Evolutionary conservation across 139 green algal species (phyloP).

Genomic region (Auxenochlorella protothecoides): DNA sequence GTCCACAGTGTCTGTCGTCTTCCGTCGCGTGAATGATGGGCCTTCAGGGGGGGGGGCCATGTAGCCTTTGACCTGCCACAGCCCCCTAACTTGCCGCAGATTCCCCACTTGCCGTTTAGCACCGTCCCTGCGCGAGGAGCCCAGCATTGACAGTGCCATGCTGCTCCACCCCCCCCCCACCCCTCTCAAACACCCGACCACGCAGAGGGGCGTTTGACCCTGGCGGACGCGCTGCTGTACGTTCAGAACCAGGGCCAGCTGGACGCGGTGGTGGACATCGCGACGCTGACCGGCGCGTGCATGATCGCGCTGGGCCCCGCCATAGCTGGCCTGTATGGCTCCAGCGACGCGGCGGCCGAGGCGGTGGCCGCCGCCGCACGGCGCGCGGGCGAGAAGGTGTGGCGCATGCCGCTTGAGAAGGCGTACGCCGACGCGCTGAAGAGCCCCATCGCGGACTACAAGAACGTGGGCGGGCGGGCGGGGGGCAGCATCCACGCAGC

Average conservation of each 20-base stretch:
- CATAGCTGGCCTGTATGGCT: slow-evolving; percentile 34
- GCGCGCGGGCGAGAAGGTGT: slow-evolving; percentile 71
- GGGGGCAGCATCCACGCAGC: slow-evolving; percentile 85
- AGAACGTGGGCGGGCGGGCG: slow-evolving; percentile 36
- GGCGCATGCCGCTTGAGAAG: slow-evolving; percentile 89
- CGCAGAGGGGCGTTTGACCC: slow-evolving; percentile 85
- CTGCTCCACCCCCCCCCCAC: not conserved
- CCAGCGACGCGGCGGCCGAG: slow-evolving; percentile 51
- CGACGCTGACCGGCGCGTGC: slow-evolving; percentile 90
- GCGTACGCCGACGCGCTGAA: slow-evolving; percentile 68
- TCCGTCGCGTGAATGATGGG: too few relatives aligned
- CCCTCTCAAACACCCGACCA: slow-evolving; percentile 28
- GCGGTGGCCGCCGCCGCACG: slow-evolving; percentile 30
- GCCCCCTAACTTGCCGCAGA: not conserved
- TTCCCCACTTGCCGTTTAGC: too few relatives aligned
- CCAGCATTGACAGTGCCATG: not conserved
- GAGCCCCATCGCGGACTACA: slow-evolving; percentile 74
- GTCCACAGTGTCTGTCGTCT: too few relatives aligned
- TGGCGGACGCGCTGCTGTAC: slow-evolving; percentile 91
- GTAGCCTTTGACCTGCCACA: too few relatives aligned
- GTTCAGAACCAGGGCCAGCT: slow-evolving; percentile 63
- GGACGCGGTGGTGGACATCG: slow-evolving; percentile 77
- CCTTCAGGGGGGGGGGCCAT: not conserved
- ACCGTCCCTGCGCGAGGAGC: too few relatives aligned
- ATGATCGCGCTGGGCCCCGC: slow-evolving; percentile 82